A percentile compares a stretch with the other conserved stretches of the same genome.
Evolutionary conservation across 2,329 filamentous ascomycete species (phyloP).

Genomic region (Arachnomyces sp.): DNA sequence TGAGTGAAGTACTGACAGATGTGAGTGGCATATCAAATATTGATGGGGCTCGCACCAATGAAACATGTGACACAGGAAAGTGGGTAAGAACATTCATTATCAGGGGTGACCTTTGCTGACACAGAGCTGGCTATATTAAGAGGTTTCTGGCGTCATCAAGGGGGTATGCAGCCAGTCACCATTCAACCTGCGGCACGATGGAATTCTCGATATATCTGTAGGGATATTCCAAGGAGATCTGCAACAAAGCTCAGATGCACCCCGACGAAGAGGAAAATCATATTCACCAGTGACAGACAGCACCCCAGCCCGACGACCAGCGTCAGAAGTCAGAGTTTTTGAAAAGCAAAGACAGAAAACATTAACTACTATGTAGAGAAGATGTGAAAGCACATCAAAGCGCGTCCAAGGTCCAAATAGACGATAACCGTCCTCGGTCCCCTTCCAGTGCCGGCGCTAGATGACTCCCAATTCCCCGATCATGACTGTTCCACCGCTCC

Average conservation of each 20-base stretch:
- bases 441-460: too few species aligned
- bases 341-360: slow-evolving; percentile 3
- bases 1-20: too few species aligned
- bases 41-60: too few species aligned
- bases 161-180: too few species aligned
- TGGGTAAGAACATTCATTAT: too few species aligned
- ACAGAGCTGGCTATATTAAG: too few species aligned
- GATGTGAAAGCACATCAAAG: slow-evolving; percentile 2
- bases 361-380: slow-evolving; percentile 3
- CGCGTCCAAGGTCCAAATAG: slow-evolving; percentile 5
- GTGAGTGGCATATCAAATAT: too few species aligned
- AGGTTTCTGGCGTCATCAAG: slow-evolving; percentile 1
- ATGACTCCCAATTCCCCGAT: too few species aligned
- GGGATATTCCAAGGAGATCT: slow-evolving; percentile 5
- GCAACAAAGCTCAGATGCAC: slow-evolving; percentile 7
- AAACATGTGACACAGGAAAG: too few species aligned
- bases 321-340: not conserved
- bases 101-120: too few species aligned
- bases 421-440: too few species aligned
- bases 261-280: slow-evolving; percentile 2
- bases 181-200: slow-evolving; percentile 4
- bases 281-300: slow-evolving; percentile 7
- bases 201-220: slow-evolving; percentile 3
- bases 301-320: slow-evolving; percentile 3
- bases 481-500: too few species aligned